Base-by-base conservation (phyloP, 2,329 filamentous ascomycete species). In the Ascosphaera apis region DNA sequence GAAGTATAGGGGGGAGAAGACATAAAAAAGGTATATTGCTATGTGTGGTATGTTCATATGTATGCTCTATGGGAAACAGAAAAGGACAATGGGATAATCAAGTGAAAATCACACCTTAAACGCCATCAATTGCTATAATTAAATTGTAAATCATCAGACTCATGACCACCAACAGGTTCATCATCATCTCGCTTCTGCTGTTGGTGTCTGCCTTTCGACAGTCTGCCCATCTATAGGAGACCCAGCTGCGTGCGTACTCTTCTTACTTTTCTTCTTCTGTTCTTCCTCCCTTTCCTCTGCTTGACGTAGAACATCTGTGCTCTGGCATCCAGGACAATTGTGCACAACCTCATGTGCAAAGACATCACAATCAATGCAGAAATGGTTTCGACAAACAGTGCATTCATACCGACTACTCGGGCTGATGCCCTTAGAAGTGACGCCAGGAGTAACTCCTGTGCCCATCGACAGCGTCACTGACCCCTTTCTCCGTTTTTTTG, bases 331-430 rank as follows among this genome's bases (percentile, higher is more conserved):
- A 0, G 88, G 84, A 49, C 88, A 98, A 55, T 95, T 95, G 53
- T 98, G 86, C 36, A 92, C 69, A 9, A 91, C 72, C 57, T 93
- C 83, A 52, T 98, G 88, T 16, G 81, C 78, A 57, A 88, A 93
- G 16, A 93, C 72, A 53, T 98, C 88, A 53, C 88, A 98, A 53
- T 98, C 88, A 44, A 98, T 91, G 61, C 88, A 98, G 52, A 95
- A 98, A 56, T 95, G 86, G 40, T 79, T 74, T 2, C 67, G 58
- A 54, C 88, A 98, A n/a, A 76, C 73, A 45, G 76, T 69, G 53
- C 88, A 98, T 40, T 79, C 80, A 52, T 98, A 98, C 36, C 88
- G 63, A 34, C 77, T 74, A 49, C 78, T 88, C 59, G 91, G 81
- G 52, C 79, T 86, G 31, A 84, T 75, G 1, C 76, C 74, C 48